These are phyloP conservation scores for Clitocybe nebularis DNA, from an alignment of 1,284 basidiomycete genomes.

Conservation along the genomic window DNA sequence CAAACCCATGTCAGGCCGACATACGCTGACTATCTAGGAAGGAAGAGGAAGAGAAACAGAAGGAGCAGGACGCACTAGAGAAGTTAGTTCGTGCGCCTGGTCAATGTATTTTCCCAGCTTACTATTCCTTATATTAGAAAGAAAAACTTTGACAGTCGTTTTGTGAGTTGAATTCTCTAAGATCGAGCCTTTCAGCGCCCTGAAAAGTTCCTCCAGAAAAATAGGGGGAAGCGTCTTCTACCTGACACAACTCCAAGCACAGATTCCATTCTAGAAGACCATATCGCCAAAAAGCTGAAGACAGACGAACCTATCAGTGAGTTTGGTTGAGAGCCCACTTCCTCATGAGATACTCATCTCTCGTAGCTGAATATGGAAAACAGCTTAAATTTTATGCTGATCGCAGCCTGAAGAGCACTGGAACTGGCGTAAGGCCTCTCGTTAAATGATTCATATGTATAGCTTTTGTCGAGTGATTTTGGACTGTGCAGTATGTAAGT, in stretches of 20 bases:
- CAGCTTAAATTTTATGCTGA: constrained; percentile 24
- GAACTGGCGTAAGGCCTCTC: constrained; percentile 33
- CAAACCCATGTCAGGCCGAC: not conserved
- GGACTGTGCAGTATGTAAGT: constrained; percentile 9
- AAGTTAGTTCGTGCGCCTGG: constrained; percentile 32
- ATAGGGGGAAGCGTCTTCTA: constrained; percentile 54
- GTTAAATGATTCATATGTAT: constrained; percentile 30
- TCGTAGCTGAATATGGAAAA: constrained; percentile 26
- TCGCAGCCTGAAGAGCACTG: constrained; percentile 28
- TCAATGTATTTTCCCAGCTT: constrained; percentile 6
- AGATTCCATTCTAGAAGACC: constrained; percentile 22
- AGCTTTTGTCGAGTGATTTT: constrained; percentile 5
- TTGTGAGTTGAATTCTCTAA: constrained; percentile 41
- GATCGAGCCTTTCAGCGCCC: not conserved
- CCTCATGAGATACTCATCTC: not conserved
- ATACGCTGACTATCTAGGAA: constrained; percentile 19
- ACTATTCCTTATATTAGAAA: constrained; percentile 37
- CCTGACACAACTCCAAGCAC: constrained; percentile 32
- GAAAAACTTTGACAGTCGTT: constrained; percentile 54
- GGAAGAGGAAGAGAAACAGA: constrained; percentile 59
- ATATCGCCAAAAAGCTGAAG: constrained; percentile 15
- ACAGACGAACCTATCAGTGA: constrained; percentile 9
- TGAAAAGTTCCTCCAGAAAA: constrained; percentile 45
- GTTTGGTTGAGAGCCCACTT: not conserved
- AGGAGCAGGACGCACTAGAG: constrained; percentile 43